A percentile compares a stretch with the other conserved stretches of the same genome.
These are phyloP conservation scores for Euphorbia tirucalli DNA, from an alignment of 345 rosid genomes.

Conservation along the genomic window DNA sequence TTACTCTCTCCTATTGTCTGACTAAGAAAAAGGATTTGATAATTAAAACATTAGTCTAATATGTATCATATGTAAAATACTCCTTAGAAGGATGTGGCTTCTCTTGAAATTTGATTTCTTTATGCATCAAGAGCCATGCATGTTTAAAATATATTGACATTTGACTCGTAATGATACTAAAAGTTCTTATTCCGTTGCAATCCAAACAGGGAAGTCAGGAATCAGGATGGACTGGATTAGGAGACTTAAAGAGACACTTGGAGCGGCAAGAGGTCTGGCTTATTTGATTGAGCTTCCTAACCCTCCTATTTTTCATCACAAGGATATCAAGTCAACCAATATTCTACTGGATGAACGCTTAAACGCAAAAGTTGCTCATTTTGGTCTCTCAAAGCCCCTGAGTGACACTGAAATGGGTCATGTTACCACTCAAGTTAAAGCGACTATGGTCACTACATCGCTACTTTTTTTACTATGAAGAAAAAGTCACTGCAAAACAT, in stretches of 20 bases:
- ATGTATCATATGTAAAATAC: no score
- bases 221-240: constrained; percentile 76
- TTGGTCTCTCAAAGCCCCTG: constrained; percentile 81
- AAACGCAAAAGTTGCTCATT: constrained; percentile 87
- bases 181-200: not conserved
- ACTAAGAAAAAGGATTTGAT: no score
- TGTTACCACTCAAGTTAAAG: constrained; percentile 90
- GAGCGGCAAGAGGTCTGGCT: constrained; percentile 76
- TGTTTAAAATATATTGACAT: no score
- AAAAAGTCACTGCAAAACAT: not conserved
- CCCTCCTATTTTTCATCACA: constrained; percentile 94
- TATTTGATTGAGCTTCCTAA: constrained; percentile 91
- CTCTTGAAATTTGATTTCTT: no score
- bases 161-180: no score
- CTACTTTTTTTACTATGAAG: not conserved
- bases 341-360: constrained; percentile 73
- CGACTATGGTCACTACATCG: constrained; percentile 79
- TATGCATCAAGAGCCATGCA: no score
- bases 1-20: no score
- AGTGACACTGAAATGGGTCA: constrained; percentile 59
- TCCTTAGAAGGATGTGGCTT: no score
- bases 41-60: no score
- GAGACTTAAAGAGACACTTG: constrained; percentile 74
- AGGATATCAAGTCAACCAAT: constrained; percentile 86
- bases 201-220: constrained; percentile 64